A percentile compares a stretch with the other conserved stretches of the same genome.
phyloP scores from a whole-genome alignment of 179 eudicot species.

The Silene noctiflora region DNA sequence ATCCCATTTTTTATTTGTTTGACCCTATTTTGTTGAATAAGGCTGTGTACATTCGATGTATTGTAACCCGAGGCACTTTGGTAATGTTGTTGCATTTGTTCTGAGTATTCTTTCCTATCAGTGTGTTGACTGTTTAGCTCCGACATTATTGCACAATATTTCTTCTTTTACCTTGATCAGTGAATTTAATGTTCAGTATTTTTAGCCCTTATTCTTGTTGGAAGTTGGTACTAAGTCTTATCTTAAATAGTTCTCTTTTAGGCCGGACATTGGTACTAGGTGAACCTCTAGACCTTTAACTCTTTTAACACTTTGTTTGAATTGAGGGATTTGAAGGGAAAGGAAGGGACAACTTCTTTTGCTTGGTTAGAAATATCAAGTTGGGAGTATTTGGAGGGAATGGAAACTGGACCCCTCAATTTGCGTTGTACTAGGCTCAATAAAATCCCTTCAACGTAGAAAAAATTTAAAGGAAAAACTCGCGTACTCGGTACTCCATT shows the following conservation, averaged over 20 bases:
- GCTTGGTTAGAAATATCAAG: background rate
- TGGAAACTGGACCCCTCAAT: background rate
- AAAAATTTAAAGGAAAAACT: too few relatives aligned
- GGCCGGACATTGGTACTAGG: background rate
- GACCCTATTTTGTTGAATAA: too few relatives aligned
- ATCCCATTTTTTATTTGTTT: too few relatives aligned
- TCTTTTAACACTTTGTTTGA: too few relatives aligned
- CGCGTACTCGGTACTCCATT: background rate
- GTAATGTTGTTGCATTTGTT: too few relatives aligned
- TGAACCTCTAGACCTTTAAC: background rate
- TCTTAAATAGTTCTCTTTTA: background rate
- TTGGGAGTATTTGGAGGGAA: background rate
- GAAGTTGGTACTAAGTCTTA: too few relatives aligned
- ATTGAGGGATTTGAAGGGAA: too few relatives aligned
- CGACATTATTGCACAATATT: background rate
- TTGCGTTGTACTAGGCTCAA: background rate
- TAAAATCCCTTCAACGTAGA: background rate
- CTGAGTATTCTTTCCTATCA: too few relatives aligned
- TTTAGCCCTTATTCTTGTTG: too few relatives aligned
- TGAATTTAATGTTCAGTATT: background rate
- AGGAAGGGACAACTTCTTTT: background rate
- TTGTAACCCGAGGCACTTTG: too few relatives aligned
- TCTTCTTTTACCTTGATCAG: background rate
- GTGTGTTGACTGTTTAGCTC: background rate
- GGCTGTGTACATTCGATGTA: too few relatives aligned